These are phyloP conservation scores for Auricularia auricula-judae DNA, from an alignment of 768 basidiomycete genomes.

Conservation along the genomic window DNA sequence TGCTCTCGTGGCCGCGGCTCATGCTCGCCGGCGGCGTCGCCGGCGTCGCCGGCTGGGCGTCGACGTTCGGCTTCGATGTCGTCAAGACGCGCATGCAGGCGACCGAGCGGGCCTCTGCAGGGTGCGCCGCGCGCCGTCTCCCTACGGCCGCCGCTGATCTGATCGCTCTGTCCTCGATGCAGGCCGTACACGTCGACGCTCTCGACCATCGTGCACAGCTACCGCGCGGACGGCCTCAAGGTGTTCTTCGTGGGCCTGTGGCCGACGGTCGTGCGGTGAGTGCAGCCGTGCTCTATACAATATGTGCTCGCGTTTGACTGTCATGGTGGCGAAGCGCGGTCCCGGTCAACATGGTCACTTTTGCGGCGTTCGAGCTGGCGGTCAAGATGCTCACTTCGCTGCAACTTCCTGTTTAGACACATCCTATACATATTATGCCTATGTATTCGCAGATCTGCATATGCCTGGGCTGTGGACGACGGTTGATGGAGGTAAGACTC, in stretches of 20 bases:
- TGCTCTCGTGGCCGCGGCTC: conserved; percentile 42
- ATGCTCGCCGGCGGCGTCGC: conserved; percentile 68
- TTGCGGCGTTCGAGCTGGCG: conserved; percentile 51
- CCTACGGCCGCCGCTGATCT: background rate
- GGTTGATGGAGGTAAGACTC: too few species aligned
- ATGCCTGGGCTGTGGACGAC: too few species aligned
- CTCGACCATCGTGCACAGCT: conserved; percentile 50
- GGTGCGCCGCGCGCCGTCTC: background rate
- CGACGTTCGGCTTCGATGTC: conserved; percentile 82
- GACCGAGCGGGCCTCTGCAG: conserved; percentile 8
- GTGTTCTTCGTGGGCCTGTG: conserved; percentile 71
- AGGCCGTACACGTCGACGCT: conserved; percentile 50
- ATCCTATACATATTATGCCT: too few species aligned
- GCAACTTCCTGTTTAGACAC: background rate
- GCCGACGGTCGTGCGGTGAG: conserved; percentile 72
- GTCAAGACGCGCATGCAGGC: conserved; percentile 85
- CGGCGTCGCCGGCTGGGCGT: conserved; percentile 65
- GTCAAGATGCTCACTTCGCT: conserved; percentile 3
- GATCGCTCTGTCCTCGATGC: background rate
- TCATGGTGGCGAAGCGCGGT: conserved; percentile 41
- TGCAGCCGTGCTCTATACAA: conserved; percentile 6
- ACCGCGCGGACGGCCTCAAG: conserved; percentile 47
- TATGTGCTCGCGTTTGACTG: background rate
- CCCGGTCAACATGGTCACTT: conserved; percentile 79
- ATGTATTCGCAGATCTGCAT: too few species aligned